These are phyloP conservation scores for Puccinia hordei DNA, from an alignment of 1,284 basidiomycete genomes.

Conservation along the genomic window DNA sequence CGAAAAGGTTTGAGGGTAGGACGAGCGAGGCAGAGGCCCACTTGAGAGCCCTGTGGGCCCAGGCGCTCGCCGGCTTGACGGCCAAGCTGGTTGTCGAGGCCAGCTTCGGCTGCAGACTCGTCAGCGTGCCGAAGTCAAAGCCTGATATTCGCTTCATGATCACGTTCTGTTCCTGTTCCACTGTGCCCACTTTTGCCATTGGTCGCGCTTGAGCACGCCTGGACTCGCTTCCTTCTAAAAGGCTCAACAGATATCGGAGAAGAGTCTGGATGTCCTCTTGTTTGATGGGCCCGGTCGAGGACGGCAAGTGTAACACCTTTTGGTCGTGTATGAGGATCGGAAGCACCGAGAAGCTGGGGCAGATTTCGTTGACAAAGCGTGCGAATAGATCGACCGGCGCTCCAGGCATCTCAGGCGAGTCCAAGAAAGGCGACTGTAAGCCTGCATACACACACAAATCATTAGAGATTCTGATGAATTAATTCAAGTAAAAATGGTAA, in stretches of 20 bases:
- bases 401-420: constrained; percentile 20
- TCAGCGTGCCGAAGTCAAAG: constrained; percentile 14
- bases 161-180: neutral
- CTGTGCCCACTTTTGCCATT: neutral
- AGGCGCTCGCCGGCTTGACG: constrained; percentile 2
- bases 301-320: constrained; percentile 32
- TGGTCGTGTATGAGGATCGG: constrained; percentile 37
- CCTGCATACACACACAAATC: neutral
- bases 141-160: constrained; percentile 22
- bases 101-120: constrained; percentile 14
- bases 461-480: neutral
- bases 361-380: constrained; percentile 26
- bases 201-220: constrained; percentile 4
- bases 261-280: constrained; percentile 38
- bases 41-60: constrained; percentile 35
- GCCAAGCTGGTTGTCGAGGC: constrained; percentile 1
- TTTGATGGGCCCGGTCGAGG: constrained; percentile 7
- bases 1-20: constrained; percentile 14
- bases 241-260: constrained; percentile 39
- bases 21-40: constrained; percentile 45
- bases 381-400: constrained; percentile 11
- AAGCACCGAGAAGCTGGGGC: constrained; percentile 11
- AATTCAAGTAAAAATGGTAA: neutral
- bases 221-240: constrained; percentile 42
- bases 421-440: constrained; percentile 22